Conservation (phyloP, 2,329 filamentous ascomycete species). For the Penicillium occitanis region DNA sequence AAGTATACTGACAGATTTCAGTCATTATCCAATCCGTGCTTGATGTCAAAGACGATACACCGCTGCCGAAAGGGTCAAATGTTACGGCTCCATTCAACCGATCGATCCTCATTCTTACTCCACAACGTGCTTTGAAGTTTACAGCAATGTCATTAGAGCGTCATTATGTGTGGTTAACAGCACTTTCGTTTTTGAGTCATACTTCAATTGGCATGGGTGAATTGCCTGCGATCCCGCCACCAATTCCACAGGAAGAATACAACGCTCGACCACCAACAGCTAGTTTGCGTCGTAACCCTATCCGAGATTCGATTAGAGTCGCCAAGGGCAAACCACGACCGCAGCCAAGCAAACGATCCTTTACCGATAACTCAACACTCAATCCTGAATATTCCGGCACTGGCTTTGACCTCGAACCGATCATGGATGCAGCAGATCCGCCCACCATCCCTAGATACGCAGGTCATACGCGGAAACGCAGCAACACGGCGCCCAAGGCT, state of each 20-base stretch:
- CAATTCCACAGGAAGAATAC: constrained; percentile 48
- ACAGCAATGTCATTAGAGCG: constrained; percentile 79
- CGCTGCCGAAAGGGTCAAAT: constrained; percentile 68
- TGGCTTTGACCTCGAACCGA: constrained; percentile 34
- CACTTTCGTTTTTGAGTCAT: constrained; percentile 90
- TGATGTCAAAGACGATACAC: constrained; percentile 93
- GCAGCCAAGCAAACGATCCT: constrained; percentile 42
- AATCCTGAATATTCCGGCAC: constrained; percentile 36
- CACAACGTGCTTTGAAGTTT: constrained; percentile 91
- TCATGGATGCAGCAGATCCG: constrained; percentile 48
- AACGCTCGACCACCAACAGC: constrained; percentile 47
- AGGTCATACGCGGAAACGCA: constrained; percentile 77
- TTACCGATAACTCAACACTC: constrained; percentile 33
- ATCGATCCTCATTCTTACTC: constrained; percentile 92
- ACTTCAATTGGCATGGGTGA: constrained; percentile 79
- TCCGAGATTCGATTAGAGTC: constrained; percentile 85
- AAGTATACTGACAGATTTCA: constrained; percentile 37
- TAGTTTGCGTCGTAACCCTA: constrained; percentile 57
- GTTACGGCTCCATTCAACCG: constrained; percentile 70
- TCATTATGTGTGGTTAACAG: constrained; percentile 93
- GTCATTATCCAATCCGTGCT: constrained; percentile 94
- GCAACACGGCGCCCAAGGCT: constrained; percentile 78
- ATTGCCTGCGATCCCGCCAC: constrained; percentile 58
- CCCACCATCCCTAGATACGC: constrained; percentile 56
- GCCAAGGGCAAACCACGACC: constrained; percentile 69